Conservation (phyloP, 495 filamentous ascomycete species). For the Cudoniella acicularis region DNA sequence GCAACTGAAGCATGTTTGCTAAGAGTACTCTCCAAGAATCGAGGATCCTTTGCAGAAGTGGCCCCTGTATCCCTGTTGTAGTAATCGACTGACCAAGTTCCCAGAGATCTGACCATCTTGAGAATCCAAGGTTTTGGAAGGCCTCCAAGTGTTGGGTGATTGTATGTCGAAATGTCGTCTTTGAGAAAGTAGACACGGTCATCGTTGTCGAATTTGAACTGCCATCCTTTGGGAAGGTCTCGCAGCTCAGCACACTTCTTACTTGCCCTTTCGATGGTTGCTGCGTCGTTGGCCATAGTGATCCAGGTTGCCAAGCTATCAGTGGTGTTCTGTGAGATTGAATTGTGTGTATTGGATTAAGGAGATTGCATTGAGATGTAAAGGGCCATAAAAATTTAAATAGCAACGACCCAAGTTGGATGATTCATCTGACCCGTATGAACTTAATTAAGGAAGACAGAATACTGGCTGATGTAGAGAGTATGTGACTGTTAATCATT, state of each 20-base stretch:
- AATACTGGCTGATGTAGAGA: too few species aligned
- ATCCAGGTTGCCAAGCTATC: too few species aligned
- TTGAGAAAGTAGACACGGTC: conserved; percentile 7
- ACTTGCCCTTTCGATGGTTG: not conserved
- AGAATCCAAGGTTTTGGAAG: conserved; percentile 19
- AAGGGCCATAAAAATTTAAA: too few species aligned
- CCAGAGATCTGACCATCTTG: not conserved
- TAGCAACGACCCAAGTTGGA: not conserved
- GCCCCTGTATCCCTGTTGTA: conserved; percentile 10
- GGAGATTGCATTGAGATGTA: too few species aligned
- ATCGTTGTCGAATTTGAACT: not conserved
- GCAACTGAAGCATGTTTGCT: not conserved
- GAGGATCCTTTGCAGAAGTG: conserved; percentile 2
- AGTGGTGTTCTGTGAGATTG: too few species aligned
- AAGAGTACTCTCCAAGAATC: conserved; percentile 1
- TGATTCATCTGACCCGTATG: not conserved
- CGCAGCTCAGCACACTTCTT: not conserved
- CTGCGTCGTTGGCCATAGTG: not conserved
- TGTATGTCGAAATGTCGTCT: not conserved
- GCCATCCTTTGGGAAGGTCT: not conserved
- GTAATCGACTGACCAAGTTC: not conserved
- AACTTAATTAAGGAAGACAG: too few species aligned
- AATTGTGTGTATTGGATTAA: too few species aligned
- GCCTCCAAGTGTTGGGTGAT: conserved; percentile 11
- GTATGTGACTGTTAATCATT: too few species aligned